Evolutionary conservation across 2,329 filamentous ascomycete genomes (phyloP).

Genomic region (Beauveria rudraprayagi): DNA sequence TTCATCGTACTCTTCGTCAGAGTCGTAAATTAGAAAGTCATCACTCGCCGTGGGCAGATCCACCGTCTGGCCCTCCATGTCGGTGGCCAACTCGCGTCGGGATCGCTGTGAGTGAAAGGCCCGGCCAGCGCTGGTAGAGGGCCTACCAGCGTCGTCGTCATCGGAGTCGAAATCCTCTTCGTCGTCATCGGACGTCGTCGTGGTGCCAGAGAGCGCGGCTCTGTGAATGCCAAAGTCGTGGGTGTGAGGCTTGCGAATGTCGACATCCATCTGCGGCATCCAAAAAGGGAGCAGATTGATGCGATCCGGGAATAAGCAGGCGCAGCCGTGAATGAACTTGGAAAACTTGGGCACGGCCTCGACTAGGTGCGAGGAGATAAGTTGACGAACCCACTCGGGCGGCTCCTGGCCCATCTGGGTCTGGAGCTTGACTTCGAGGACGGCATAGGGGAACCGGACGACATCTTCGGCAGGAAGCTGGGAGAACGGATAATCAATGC

Average conservation of each 20-base stretch:
- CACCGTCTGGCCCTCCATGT: conserved; percentile 77
- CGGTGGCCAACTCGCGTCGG: conserved; percentile 39
- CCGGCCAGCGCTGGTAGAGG: conserved; percentile 20
- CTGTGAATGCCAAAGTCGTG: conserved; percentile 88
- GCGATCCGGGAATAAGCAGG: conserved; percentile 73
- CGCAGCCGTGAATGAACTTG: conserved; percentile 96
- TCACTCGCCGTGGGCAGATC: conserved; percentile 52
- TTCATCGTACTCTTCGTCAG: conserved; percentile 66
- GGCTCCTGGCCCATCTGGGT: conserved; percentile 93
- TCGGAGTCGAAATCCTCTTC: conserved; percentile 65
- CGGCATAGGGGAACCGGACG: conserved; percentile 88
- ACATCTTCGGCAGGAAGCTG: conserved; percentile 81
- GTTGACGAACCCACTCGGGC: conserved; percentile 90
- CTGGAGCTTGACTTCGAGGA: conserved; percentile 95
- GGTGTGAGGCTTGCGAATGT: conserved; percentile 86
- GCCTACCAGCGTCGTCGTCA: conserved; percentile 37
- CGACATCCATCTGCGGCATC: conserved; percentile 97
- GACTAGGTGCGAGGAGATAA: conserved; percentile 88
- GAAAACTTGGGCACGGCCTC: conserved; percentile 99
- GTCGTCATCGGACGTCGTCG: conserved; percentile 70
- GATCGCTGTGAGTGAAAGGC: conserved; percentile 28
- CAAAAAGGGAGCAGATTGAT: conserved; percentile 93
- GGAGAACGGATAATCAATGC: conserved; percentile 88
- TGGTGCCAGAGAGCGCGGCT: conserved; percentile 63
- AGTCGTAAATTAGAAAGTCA: conserved; percentile 85